These are phyloP conservation scores for Picea engelmannii DNA, from an alignment of 83 land plant species.

Conservation along the genomic window DNA sequence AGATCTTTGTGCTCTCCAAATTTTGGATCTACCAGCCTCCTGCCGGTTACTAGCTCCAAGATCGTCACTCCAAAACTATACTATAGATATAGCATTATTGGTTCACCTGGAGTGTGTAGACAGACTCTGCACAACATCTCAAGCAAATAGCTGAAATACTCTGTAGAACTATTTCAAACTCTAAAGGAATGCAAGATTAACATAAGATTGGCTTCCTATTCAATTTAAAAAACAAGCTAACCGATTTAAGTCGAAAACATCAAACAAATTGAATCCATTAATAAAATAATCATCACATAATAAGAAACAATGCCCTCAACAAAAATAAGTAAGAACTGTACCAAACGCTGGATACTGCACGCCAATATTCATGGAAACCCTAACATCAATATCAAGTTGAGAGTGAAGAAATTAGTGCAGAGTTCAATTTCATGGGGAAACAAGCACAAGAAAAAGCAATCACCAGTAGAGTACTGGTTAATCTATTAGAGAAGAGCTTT, in stretches of 20 bases:
- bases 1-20: conserved; percentile 35
- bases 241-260: no score
- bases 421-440: no score
- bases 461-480: no score
- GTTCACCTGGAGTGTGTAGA: conserved; percentile 62
- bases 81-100: conserved; percentile 85
- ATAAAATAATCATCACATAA: neutral
- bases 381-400: no score
- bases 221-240: neutral
- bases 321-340: no score
- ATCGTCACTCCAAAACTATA: conserved; percentile 78
- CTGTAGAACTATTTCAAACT: no score
- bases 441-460: no score
- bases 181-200: neutral
- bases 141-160: neutral
- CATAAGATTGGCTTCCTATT: neutral
- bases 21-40: conserved; percentile 56
- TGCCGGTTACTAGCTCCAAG: conserved; percentile 74
- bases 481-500: no score
- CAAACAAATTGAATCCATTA: neutral
- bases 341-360: no score
- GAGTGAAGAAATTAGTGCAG: no score
- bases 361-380: no score
- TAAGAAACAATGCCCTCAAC: neutral
- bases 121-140: conserved; percentile 52